These are phyloP conservation scores for Polygonum maritimum DNA, from an alignment of 148 eudicot species.

Conservation along the genomic window DNA sequence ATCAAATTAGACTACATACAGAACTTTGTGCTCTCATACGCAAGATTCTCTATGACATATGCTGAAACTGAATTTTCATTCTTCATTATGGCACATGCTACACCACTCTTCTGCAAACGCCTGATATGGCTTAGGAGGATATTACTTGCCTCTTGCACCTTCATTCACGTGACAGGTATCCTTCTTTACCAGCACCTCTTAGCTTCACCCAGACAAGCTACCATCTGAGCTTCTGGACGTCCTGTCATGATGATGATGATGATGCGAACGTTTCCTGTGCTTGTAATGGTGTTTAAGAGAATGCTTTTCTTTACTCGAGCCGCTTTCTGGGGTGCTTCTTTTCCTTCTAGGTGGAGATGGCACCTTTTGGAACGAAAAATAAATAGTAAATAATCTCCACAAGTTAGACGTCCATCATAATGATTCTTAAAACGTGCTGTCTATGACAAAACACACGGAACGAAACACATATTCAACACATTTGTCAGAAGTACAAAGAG, in stretches of 20 bases:
- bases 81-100: too few species aligned
- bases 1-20: too few species aligned
- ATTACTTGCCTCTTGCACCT: neutral
- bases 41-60: too few species aligned
- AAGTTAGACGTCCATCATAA: neutral
- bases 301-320: conserved; percentile 14
- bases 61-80: too few species aligned
- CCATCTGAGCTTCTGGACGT: neutral
- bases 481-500: neutral
- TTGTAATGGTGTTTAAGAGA: conserved; percentile 22
- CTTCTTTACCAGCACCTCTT: neutral
- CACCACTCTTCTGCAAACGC: too few species aligned
- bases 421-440: too few species aligned
- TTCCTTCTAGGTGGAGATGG: conserved; percentile 81
- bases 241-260: conserved; percentile 28
- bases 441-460: neutral
- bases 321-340: conserved; percentile 40
- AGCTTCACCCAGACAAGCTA: neutral
- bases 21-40: too few species aligned
- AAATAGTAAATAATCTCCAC: neutral
- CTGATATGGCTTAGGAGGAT: neutral
- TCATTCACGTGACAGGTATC: neutral
- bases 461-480: neutral
- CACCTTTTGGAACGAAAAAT: conserved; percentile 21
- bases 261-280: conserved; percentile 24